Evolutionary conservation across 2,329 filamentous ascomycete genomes (phyloP).

Genomic region (Juglanconis juglandina): DNA sequence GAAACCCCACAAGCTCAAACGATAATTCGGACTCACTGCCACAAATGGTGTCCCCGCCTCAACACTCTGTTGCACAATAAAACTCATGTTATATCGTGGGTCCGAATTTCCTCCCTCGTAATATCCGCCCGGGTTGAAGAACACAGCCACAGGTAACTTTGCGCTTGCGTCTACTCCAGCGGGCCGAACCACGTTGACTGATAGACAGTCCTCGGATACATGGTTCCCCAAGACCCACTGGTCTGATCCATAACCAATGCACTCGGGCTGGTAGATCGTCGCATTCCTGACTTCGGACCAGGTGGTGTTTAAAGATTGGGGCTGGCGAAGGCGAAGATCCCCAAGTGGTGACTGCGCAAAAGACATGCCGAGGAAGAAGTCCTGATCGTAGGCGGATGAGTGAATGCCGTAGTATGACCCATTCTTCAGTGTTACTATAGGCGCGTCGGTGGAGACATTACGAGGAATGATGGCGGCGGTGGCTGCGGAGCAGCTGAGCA

Average conservation of each 20-base stretch:
- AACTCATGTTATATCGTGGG: slow-evolving; percentile 56
- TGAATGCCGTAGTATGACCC: slow-evolving; percentile 45
- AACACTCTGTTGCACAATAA: slow-evolving; percentile 48
- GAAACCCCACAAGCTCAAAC: slow-evolving; percentile 46
- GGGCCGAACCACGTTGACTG: slow-evolving; percentile 53
- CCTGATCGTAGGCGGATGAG: slow-evolving; percentile 40
- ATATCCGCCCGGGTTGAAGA: slow-evolving; percentile 49
- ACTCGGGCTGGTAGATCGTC: slow-evolving; percentile 44
- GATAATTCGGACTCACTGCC: slow-evolving; percentile 46
- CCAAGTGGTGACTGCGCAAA: slow-evolving; percentile 52
- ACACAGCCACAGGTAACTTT: slow-evolving; percentile 54
- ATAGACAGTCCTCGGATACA: slow-evolving; percentile 49
- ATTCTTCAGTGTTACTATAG: slow-evolving; percentile 28
- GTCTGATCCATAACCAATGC: slow-evolving; percentile 47
- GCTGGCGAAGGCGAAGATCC: slow-evolving; percentile 48
- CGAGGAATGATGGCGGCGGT: not conserved
- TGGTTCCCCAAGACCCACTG: slow-evolving; percentile 23
- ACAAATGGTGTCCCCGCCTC: slow-evolving; percentile 44
- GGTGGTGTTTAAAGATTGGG: slow-evolving; percentile 44
- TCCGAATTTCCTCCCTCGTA: slow-evolving; percentile 32
- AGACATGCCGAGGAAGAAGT: slow-evolving; percentile 53
- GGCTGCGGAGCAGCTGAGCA: not conserved
- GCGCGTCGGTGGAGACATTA: not conserved
- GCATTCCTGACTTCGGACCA: slow-evolving; percentile 40
- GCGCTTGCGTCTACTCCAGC: slow-evolving; percentile 36